Conservation (phyloP, 768 basidiomycete species). For the Amanita fuliginea region DNA sequence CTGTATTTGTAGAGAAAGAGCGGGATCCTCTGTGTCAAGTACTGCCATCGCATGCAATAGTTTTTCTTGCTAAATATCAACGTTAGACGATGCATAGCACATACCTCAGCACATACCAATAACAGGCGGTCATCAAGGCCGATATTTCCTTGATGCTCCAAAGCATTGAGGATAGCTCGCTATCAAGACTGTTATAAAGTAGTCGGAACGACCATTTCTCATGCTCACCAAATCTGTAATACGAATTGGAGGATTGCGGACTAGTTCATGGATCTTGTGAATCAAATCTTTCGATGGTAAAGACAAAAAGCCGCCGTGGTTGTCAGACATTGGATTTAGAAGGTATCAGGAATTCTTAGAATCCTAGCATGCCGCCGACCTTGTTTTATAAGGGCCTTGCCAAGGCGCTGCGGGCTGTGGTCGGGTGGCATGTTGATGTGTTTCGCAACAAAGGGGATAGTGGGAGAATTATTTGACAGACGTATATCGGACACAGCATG, state of each 20-base stretch:
- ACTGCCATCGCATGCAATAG: conserved; percentile 49
- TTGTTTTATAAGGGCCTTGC: not conserved
- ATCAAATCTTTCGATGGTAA: conserved; percentile 8
- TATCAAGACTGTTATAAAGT: conserved; percentile 11
- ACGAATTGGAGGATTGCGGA: conserved; percentile 14
- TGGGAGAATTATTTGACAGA: not conserved
- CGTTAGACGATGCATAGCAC: conserved; percentile 5
- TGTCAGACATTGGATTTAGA: not conserved
- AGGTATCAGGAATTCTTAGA: too few relatives aligned
- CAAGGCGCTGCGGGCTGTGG: not conserved
- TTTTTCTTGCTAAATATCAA: conserved; percentile 47
- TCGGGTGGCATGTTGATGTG: not conserved
- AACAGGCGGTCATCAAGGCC: conserved; percentile 52
- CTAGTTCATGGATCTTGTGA: conserved; percentile 17
- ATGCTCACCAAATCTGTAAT: not conserved
- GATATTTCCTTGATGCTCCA: conserved; percentile 24
- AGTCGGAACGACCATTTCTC: not conserved
- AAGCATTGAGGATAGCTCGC: conserved; percentile 39
- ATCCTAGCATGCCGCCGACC: not conserved
- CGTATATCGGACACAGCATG: conserved; percentile 1
- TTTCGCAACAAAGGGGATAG: not conserved
- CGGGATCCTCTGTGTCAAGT: conserved; percentile 16
- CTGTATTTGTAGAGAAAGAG: conserved; percentile 30
- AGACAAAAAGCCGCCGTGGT: not conserved
- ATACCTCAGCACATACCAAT: conserved; percentile 36